Base-by-base conservation (phyloP, 2,329 filamentous ascomycete species). In the Ilyonectria mors-panacis region DNA sequence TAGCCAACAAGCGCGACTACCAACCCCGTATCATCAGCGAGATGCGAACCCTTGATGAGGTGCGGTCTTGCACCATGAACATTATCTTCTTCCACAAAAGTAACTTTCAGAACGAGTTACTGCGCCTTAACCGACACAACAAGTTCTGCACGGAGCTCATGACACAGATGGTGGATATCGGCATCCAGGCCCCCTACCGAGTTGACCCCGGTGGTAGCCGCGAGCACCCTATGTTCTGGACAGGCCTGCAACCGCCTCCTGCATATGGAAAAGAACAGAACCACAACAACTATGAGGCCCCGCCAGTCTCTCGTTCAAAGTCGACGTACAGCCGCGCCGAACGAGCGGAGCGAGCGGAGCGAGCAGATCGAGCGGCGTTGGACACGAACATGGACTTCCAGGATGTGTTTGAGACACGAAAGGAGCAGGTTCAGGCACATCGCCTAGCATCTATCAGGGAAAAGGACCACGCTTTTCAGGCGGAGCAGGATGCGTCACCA, bases 71-170 rank as follows among this genome's bases (percentile, higher is more conserved):
- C 76, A 94, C 91, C 4, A 87, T 98, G 76, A 98, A 97, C 80
- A 90, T 98, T 63, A 91, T 98, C 76, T 97, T 97, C 85, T 98
- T 98, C 85, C 97, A 98, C 87, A 98, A 98, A 81, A 94, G 92
- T 66, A 98, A 95, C 80, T 98, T 93, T 89, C 95, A 98, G 79
- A 98, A 98, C 78, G 95, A 98, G 78, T 86, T 97, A 50, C 86
- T 98, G 26, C 94, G 95, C 82, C 88, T 98, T 2, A 93, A 93
- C 73, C 90, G 95, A 19, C 93, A 96, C 75, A 98, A 98, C 86
- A 96, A 95, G 78, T 97, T 98, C 81, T 94, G 97, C 71, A 94
- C 93, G 70, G 94, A 96, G 68, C 85, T 98, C 76, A 97, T 97
- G 92, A 86, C 93, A 42, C 90, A 93, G 62, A 94, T 98, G 85